Evolutionary conservation across 1,139 yeast genomes (phyloP), one percentile per base, ranked within the genome.

Genomic region (Blastobotrys indianensis): DNA sequence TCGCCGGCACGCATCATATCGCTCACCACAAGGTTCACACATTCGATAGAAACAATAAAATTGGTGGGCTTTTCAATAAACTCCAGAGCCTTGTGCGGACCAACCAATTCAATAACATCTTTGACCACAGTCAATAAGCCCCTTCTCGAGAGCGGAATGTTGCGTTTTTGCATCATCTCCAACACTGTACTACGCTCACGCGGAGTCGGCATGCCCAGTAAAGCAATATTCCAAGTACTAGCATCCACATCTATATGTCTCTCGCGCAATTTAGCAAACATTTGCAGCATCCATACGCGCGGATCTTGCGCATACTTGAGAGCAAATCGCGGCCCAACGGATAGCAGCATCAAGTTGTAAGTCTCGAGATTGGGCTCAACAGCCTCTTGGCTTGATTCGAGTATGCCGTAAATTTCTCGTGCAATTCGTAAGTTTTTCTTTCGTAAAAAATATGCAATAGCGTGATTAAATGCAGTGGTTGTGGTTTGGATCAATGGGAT

Each of bases 381-480:
- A n/a, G 16, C 20, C 20, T 17, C 32, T 5, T 30, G 28, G 6
- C 35, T 15, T 10, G 31, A 8, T 16, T 64, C 58, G 63, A 75
- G 69, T 43, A 70, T 70, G 4, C 64, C 63, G 17, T 72, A 55
- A 11, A 73, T 54, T 46, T 67, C 73, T 38, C 73, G 60, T 39
- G 76, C 72, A 0, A 72, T 57, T 23, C 74, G 70, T 33, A 73
- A 63, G 50, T 72, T 70, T 47, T 62, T 58, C 37, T 63, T 65
- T 20, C 64, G 53, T 13, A 67, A 55, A 47, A 65, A 71, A 51
- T 67, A 73, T 47, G 63, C 68, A 2, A 77, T 67, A 38, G 72
- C 64, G 49, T 69, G 69, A 52, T 77, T 76, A 54, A 66, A 76
- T 0, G 70, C 58, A 12, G 60, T 60, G 25, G 37, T 34, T 12